Base-by-base conservation (phyloP, 116 monocot species). In the Zostera marina region DNA sequence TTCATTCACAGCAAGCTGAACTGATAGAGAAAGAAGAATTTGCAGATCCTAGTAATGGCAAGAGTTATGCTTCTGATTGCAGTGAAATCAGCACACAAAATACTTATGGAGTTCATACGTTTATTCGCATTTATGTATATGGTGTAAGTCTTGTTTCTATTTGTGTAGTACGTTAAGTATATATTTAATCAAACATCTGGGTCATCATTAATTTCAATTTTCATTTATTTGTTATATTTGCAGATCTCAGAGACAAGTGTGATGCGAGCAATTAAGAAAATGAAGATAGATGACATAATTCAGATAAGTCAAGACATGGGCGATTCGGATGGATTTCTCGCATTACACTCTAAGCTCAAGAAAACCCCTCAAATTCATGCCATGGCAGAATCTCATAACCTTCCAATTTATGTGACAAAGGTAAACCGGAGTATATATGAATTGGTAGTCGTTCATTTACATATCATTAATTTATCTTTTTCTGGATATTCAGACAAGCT, bases 401-500 rank as follows among this genome's bases (percentile, higher is more conserved):
- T 79, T 16, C 88, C 84, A 24, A 67, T 93, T 58, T 79, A 72
- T 71, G 76, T 88, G 59, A 84, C 78, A 8, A 92, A 92, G 92
- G 87, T 86, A 66, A 13, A n/a, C n/a, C n/a, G n/a, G n/a, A 40
- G 16, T 54, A 53, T 25, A 44, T 47, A 39, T 52, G 38, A 52
- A 6, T 38, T 11, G 20, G 10, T 12, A 7, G 17, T 43, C 42
- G 15, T 11, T 51, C 13, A n/a, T 41, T 51, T 8, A 38, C 23
- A 44, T 44, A 11, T 45, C 4, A 15, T 45, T 21, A 23, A 32
- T 32, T 32, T 52, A n/a, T 59, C 14, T 60, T 58, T 52, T n/a
- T 2, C 22, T 22, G 21, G 56, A 69, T 42, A 51, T 42, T 12
- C 57, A 92, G 92, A 78, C 72, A 54, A 80, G 61, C 62, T 80